Evolutionary conservation across 2,329 filamentous ascomycete genomes (phyloP).

Genomic region (Ophiostoma montium): DNA sequence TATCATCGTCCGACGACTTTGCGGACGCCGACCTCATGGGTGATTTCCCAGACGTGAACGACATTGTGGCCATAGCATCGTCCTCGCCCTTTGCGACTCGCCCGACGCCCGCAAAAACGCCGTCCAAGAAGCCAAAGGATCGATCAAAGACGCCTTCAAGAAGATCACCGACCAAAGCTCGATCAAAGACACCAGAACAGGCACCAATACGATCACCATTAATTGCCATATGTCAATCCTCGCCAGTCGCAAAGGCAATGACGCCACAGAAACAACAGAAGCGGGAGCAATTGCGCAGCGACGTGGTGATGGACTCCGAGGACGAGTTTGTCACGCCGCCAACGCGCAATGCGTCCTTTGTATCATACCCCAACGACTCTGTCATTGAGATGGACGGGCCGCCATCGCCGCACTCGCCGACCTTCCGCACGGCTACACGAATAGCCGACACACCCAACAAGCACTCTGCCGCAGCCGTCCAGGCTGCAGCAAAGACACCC

Average conservation of each 20-base stretch:
- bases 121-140: neutral
- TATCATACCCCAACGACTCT: slow-evolving; percentile 13
- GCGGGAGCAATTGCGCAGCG: slow-evolving; percentile 12
- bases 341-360: slow-evolving; percentile 21
- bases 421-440: neutral
- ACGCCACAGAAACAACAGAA: slow-evolving; percentile 9
- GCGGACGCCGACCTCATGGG: slow-evolving; percentile 23
- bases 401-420: slow-evolving; percentile 2
- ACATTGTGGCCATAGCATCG: slow-evolving; percentile 28
- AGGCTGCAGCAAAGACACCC: neutral
- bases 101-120: neutral
- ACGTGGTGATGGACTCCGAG: slow-evolving; percentile 41
- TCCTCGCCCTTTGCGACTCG: slow-evolving; percentile 18
- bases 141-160: too few species aligned
- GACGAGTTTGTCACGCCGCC: slow-evolving; percentile 36
- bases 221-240: neutral
- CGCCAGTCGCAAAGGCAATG: neutral
- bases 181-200: neutral
- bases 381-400: neutral
- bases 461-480: neutral
- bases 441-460: slow-evolving; percentile 8
- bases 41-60: slow-evolving; percentile 40
- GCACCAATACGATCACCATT: neutral
- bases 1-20: slow-evolving; percentile 11
- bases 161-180: neutral